Conservation (phyloP, 306 rosid genomes). For the Castanopsis chinensis region DNA sequence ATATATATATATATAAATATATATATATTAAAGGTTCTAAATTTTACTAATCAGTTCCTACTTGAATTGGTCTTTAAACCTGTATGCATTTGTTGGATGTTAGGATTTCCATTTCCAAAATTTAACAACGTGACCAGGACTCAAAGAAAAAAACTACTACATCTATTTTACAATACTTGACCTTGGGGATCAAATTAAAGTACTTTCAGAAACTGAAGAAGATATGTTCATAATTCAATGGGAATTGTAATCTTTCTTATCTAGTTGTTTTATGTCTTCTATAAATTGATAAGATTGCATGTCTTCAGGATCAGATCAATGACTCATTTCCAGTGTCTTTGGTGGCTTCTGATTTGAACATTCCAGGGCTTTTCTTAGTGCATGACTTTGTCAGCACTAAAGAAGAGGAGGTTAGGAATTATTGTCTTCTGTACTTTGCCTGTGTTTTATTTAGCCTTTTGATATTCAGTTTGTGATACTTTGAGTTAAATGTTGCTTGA, state of each 20-base stretch:
- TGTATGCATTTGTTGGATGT: no score
- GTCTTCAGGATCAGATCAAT: slow-evolving; percentile 38
- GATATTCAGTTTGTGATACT: not conserved
- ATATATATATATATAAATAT: no score
- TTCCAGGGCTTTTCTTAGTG: slow-evolving; percentile 75
- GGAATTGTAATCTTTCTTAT: not conserved
- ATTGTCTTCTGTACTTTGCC: slow-evolving; percentile 14
- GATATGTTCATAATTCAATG: not conserved
- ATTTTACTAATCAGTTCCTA: not conserved
- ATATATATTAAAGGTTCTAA: no score
- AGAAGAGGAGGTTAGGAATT: slow-evolving; percentile 70
- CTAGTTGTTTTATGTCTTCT: not conserved
- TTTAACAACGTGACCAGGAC: no score
- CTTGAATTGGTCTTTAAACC: no score
- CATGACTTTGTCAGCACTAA: slow-evolving; percentile 61
- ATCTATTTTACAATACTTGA: no score
- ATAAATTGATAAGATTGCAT: slow-evolving; percentile 17
- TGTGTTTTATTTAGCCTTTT: slow-evolving; percentile 10
- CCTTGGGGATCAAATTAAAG: no score
- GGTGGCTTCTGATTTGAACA: slow-evolving; percentile 61
- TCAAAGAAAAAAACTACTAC: no score
- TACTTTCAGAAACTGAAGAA: not conserved
- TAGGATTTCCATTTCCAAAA: no score
- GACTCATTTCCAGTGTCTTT: slow-evolving; percentile 62
- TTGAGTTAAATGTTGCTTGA: not conserved